Percentiles rank a stretch among this genome's conserved stretches.
These are phyloP conservation scores for Xylaria intraflava DNA, from an alignment of 495 filamentous ascomycete genomes.

Conservation along the genomic window DNA sequence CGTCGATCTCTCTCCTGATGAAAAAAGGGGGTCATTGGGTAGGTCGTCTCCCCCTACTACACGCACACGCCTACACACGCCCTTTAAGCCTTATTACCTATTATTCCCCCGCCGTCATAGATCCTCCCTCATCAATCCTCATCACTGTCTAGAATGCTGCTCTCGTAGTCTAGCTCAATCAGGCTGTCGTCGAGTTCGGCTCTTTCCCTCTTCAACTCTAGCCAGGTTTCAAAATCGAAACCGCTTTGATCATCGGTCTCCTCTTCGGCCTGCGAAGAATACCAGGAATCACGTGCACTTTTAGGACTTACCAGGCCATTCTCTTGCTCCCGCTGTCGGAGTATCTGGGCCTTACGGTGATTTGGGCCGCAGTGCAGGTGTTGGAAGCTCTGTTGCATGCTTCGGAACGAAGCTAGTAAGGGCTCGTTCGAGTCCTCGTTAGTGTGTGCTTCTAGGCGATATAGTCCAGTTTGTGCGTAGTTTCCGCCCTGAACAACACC, in stretches of 20 bases:
- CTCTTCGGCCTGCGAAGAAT: not conserved
- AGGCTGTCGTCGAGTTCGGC: slow-evolving; percentile 2
- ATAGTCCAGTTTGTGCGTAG: slow-evolving; percentile 35
- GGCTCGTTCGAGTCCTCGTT: slow-evolving; percentile 26
- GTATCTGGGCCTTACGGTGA: not conserved
- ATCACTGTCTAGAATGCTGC: slow-evolving; percentile 8
- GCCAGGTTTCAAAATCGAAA: slow-evolving; percentile 3
- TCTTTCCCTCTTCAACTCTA: slow-evolving; percentile 2
- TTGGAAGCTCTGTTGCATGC: not conserved
- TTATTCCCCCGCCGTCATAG: not conserved
- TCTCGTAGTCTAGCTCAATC: slow-evolving; percentile 8
- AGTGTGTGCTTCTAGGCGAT: slow-evolving; percentile 34
- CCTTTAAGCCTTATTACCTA: no score
- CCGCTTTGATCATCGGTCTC: not conserved
- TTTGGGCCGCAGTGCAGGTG: not conserved
- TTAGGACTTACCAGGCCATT: not conserved
- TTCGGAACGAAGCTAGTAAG: slow-evolving; percentile 26
- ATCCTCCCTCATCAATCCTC: not conserved
- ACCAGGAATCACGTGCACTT: not conserved
- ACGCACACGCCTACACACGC: no score
- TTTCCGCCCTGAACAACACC: slow-evolving; percentile 42
- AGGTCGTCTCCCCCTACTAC: no score
- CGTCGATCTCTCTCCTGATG: no score
- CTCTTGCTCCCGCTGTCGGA: not conserved
- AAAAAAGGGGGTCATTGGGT: no score